A percentile compares a stretch with the other conserved stretches of the same genome.
These are phyloP conservation scores for Ophiostoma novo-ulmi DNA, from an alignment of 2,329 filamentous ascomycete species.

Conservation along the genomic window DNA sequence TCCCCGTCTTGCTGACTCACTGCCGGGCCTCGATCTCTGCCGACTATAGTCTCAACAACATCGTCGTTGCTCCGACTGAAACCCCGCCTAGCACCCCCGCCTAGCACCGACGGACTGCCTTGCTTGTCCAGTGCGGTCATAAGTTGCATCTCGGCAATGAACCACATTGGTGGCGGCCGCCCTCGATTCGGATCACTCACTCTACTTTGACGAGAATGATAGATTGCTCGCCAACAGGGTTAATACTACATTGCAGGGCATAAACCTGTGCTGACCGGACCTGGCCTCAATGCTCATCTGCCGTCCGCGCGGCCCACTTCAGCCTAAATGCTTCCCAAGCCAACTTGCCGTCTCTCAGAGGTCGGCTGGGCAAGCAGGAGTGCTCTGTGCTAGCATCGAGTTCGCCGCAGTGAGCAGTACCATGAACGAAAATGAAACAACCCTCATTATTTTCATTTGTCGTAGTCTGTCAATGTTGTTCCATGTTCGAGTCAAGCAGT, in stretches of 20 bases:
- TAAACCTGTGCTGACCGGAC: neutral
- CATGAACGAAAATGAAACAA: neutral
- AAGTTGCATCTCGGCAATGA: neutral
- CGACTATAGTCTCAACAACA: neutral
- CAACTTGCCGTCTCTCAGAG: neutral
- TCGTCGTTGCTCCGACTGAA: neutral
- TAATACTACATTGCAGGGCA: neutral
- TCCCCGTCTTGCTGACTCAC: neutral
- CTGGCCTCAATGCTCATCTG: neutral
- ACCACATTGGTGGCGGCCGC: neutral
- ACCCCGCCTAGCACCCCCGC: neutral
- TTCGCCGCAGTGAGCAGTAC: neutral
- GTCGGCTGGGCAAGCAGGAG: neutral
- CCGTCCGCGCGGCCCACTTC: neutral
- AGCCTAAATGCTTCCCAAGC: neutral
- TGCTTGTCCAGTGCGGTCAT: neutral
- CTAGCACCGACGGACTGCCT: neutral
- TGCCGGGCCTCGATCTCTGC: neutral
- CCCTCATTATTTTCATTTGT: neutral
- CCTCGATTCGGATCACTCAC: neutral
- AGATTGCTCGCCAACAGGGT: neutral
- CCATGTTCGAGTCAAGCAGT: neutral
- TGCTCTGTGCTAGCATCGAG: neutral
- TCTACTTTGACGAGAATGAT: neutral
- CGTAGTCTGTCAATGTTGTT: too few species aligned